A percentile compares a stretch with the other conserved stretches of the same genome.
Conservation (phyloP, 2,329 filamentous ascomycete genomes). For the Tricladium varicosporioides region DNA sequence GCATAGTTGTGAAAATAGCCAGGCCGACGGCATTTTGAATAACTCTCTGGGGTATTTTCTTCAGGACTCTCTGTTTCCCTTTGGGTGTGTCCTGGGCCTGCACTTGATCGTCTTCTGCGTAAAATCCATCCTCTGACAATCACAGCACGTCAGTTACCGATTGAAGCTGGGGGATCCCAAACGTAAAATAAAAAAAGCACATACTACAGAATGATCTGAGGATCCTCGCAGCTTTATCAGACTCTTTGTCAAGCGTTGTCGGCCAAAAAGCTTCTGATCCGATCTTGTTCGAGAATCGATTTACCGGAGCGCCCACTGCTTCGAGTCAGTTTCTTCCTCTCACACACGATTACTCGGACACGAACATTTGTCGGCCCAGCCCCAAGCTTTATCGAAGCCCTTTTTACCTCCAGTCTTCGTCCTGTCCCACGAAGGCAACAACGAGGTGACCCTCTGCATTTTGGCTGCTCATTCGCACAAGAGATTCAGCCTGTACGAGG, state of each 20-base stretch:
- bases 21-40: conserved; percentile 87
- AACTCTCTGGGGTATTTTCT: conserved; percentile 83
- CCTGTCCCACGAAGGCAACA: conserved; percentile 47
- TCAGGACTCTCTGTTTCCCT: conserved; percentile 57
- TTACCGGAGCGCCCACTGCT: conserved; percentile 65
- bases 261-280: conserved; percentile 85
- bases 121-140: conserved; percentile 62
- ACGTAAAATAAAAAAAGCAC: conserved; percentile 40
- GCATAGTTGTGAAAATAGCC: conserved; percentile 94
- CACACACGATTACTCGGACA: background rate
- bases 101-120: conserved; percentile 49
- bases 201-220: conserved; percentile 86
- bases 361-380: conserved; percentile 60
- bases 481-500: conserved; percentile 20
- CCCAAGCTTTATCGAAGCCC: conserved; percentile 73
- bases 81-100: conserved; percentile 37
- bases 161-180: background rate
- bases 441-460: conserved; percentile 34
- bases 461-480: conserved; percentile 17
- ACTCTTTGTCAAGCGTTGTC: conserved; percentile 80
- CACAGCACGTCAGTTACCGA: conserved; percentile 17
- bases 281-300: conserved; percentile 76
- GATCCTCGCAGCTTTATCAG: conserved; percentile 87
- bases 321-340: conserved; percentile 30
- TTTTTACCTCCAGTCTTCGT: conserved; percentile 57